Evolutionary conservation across 164 flowering plant species (phyloP).

Genomic region (Kingdonia uniflora): DNA sequence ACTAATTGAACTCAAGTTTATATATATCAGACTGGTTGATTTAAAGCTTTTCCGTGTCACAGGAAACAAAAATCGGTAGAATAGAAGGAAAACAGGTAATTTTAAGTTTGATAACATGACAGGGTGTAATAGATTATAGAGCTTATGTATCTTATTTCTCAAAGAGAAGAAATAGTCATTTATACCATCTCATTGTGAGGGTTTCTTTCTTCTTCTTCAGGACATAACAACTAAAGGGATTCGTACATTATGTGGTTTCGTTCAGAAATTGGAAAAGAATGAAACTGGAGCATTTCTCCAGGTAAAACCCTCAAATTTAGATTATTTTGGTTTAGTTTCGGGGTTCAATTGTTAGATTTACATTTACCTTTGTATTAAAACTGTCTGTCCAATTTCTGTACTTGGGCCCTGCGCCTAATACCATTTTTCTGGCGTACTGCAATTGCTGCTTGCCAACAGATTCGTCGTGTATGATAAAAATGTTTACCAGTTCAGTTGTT

Average conservation of each 20-base stretch:
- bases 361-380: background rate
- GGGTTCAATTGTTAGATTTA: background rate
- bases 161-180: too few relatives aligned
- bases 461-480: too few relatives aligned
- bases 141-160: background rate
- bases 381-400: background rate
- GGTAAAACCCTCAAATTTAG: conserved; percentile 21
- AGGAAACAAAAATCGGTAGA: conserved; percentile 51
- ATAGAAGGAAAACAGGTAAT: conserved; percentile 73
- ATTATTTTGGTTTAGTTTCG: background rate
- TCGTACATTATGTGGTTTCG: conserved; percentile 26
- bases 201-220: conserved; percentile 16
- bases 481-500: too few relatives aligned
- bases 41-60: conserved; percentile 13
- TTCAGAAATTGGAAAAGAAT: conserved; percentile 22
- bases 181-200: background rate
- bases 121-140: background rate
- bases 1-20: too few relatives aligned
- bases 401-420: too few relatives aligned
- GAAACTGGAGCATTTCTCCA: conserved; percentile 24
- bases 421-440: too few relatives aligned
- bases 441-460: too few relatives aligned
- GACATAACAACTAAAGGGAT: conserved; percentile 43
- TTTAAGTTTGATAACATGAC: background rate
- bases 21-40: conserved; percentile 1